Base-by-base conservation (phyloP, 768 basidiomycete genomes). In the Tricholoma terreum region DNA sequence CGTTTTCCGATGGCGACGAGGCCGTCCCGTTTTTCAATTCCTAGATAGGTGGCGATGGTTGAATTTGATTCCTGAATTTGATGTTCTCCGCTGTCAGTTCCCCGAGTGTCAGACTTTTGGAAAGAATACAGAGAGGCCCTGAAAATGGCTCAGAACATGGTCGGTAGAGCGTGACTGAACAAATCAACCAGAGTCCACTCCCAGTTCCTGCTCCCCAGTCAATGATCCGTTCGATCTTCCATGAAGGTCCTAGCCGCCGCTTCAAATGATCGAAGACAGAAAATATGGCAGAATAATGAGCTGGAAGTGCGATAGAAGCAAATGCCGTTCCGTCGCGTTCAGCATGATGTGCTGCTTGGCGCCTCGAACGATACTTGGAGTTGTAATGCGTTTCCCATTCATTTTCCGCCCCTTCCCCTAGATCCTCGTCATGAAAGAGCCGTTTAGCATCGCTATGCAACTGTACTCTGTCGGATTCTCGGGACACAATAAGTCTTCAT, bases 181-280 rank as follows among this genome's bases (percentile, higher is more conserved):
- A 31, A 56, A 22, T 35, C 79, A 35, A 94, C 93, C 94, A 95
- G 27, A 94, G 78, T 1, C 86, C 92, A 64, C 87, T 90, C 10
- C 92, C 93, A 0, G 87, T 84, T 8, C 84, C 92, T 53, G 87
- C 80, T 10, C 94, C 93, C 87, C 90, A 95, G 64, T 96, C 93
- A 40, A 93, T 75, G 10, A 96, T 75, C 33, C 75, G 79, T 24
- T 84, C 74, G 54, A 84, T 75, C 31, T 72, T 71, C 84, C 81
- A 90, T n/a, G 77, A 76, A 6, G 77, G 69, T n/a, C 82, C 86
- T 35, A 93, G 63, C 54, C 92, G 77, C 49, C 74, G 78, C 58
- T 82, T 86, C 35, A 85, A 62, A 60, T 92, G 86, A 48, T 81
- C 75, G 15, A 95, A 72, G 5, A 94, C 90, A n/a, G 87, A 76